phyloP scores from a whole-genome alignment of 495 filamentous ascomycete species.

The Podospora anserina region DNA sequence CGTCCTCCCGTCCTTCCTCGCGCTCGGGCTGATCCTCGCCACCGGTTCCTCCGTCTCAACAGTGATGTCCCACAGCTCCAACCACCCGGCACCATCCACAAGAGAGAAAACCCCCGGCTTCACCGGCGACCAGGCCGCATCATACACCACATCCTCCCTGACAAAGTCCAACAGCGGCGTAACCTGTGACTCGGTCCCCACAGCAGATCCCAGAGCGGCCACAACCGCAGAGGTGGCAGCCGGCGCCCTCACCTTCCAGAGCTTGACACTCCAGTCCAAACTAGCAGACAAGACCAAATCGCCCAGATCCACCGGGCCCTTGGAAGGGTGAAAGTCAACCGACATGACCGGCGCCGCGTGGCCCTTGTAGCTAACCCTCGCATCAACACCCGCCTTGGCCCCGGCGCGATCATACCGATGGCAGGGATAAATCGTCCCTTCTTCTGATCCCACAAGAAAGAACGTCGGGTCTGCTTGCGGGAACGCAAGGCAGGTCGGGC shows the following conservation, averaged over 20 bases:
- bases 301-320: slow-evolving; percentile 89
- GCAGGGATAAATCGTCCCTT: slow-evolving; percentile 92
- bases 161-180: slow-evolving; percentile 81
- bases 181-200: slow-evolving; percentile 47
- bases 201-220: slow-evolving; percentile 43
- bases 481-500: slow-evolving; percentile 96
- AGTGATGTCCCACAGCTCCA: slow-evolving; percentile 95
- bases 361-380: slow-evolving; percentile 75
- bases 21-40: slow-evolving; percentile 65
- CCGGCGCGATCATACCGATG: slow-evolving; percentile 96
- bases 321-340: slow-evolving; percentile 88
- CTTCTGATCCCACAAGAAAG: slow-evolving; percentile 94
- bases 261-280: slow-evolving; percentile 93
- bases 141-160: slow-evolving; percentile 94
- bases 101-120: slow-evolving; percentile 90
- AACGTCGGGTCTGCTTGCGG: slow-evolving; percentile 93
- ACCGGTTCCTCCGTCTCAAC: slow-evolving; percentile 88
- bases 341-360: slow-evolving; percentile 95
- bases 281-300: slow-evolving; percentile 84
- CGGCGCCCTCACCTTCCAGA: slow-evolving; percentile 88
- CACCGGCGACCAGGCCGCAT: slow-evolving; percentile 88
- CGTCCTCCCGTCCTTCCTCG: slow-evolving; percentile 54
- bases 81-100: slow-evolving; percentile 87
- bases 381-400: slow-evolving; percentile 90
- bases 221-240: slow-evolving; percentile 56